Evolutionary conservation across 352 stramenopile species (phyloP).

Genomic region (Pythium myriotylum): DNA sequence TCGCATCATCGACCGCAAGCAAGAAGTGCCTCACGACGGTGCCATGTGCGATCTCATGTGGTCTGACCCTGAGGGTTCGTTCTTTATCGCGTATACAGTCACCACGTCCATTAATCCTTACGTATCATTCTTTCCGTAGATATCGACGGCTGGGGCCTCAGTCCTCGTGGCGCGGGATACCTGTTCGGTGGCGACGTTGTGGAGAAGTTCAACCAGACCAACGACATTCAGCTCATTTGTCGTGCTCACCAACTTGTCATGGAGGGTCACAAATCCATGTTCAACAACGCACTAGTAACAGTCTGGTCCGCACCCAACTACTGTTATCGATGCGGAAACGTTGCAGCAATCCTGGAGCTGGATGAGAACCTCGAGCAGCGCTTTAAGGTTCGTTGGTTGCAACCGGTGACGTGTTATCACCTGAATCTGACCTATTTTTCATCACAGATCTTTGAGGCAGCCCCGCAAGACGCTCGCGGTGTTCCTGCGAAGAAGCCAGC

Average conservation of each 20-base stretch:
- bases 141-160: conserved; percentile 98
- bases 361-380: conserved; percentile 95
- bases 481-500: conserved; percentile 98
- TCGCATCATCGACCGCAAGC: conserved; percentile 95
- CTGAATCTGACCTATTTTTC: neutral
- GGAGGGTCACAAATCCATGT: conserved; percentile 95
- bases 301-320: conserved; percentile 99
- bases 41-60: conserved; percentile 98
- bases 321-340: conserved; percentile 98
- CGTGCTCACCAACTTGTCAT: conserved; percentile 97
- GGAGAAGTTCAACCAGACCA: conserved; percentile 98
- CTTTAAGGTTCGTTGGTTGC: conserved; percentile 63
- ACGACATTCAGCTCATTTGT: conserved; percentile 98
- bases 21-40: conserved; percentile 99
- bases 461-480: conserved; percentile 95
- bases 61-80: conserved; percentile 88
- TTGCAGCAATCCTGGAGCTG: conserved; percentile 97
- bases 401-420: neutral
- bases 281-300: conserved; percentile 97
- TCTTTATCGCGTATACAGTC: neutral
- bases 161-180: conserved; percentile 96
- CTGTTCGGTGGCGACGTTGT: conserved; percentile 99
- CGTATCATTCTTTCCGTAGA: conserved; percentile 90
- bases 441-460: conserved; percentile 97
- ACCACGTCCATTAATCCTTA: conserved; percentile 24